These are phyloP conservation scores for Azolla pinnata DNA, from an alignment of 75 land plant genomes.

Conservation along the genomic window DNA sequence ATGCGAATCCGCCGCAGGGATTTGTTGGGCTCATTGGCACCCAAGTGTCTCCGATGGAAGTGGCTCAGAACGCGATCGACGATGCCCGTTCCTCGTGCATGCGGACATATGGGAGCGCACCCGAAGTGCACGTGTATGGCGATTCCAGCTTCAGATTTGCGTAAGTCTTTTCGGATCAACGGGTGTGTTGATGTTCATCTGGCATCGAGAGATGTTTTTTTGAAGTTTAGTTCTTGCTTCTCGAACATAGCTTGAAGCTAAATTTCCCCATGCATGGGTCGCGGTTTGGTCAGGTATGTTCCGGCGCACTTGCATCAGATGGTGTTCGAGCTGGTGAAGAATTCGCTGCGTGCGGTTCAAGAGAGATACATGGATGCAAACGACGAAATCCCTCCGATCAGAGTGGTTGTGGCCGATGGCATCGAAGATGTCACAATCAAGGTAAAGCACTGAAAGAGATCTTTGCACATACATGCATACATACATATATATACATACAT, in stretches of 20 bases:
- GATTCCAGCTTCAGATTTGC: slow-evolving; percentile 91
- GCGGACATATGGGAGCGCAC: slow-evolving; percentile 89
- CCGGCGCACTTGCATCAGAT: slow-evolving; percentile 96
- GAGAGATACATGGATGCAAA: slow-evolving; percentile 78
- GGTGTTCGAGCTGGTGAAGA: slow-evolving; percentile 95
- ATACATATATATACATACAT: too few species aligned
- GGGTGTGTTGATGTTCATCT: too few species aligned
- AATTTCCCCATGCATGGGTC: neutral
- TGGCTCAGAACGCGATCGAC: slow-evolving; percentile 88
- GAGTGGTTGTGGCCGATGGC: slow-evolving; percentile 95
- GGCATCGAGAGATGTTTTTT: too few species aligned
- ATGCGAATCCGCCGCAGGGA: slow-evolving; percentile 61
- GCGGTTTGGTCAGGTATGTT: slow-evolving; percentile 58
- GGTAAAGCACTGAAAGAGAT: too few species aligned
- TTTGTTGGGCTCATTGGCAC: slow-evolving; percentile 76
- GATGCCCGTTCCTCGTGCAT: slow-evolving; percentile 88
- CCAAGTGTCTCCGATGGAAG: slow-evolving; percentile 65
- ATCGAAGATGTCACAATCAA: slow-evolving; percentile 96
- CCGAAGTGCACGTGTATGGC: slow-evolving; percentile 82
- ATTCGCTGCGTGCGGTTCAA: slow-evolving; percentile 93
- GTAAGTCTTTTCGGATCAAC: slow-evolving; percentile 52
- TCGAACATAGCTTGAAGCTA: too few species aligned
- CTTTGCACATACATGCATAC: too few species aligned
- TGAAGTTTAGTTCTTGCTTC: too few species aligned
- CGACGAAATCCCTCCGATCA: slow-evolving; percentile 62